Percentiles rank a stretch among this genome's conserved stretches.
Evolutionary conservation across 208 protist genomes (phyloP).

Genomic region (Strigomonas culicis): DNA sequence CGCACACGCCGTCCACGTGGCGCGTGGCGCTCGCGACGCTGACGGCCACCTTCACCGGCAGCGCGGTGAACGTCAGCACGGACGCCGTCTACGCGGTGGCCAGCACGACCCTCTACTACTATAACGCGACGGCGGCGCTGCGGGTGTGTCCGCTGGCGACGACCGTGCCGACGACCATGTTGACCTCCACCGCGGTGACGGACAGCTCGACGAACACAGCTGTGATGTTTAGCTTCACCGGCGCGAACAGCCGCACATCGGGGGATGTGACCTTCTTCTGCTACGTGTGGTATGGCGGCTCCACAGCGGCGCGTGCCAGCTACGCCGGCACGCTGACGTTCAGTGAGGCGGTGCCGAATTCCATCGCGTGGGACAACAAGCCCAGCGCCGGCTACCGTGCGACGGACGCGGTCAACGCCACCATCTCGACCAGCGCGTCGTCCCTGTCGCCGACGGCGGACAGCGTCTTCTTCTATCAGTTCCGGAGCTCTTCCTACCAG

Average conservation of each 20-base stretch:
- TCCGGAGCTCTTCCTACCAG: slow-evolving; percentile 26
- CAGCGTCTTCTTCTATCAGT: slow-evolving; percentile 77
- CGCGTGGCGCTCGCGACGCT: slow-evolving; percentile 54
- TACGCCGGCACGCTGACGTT: slow-evolving; percentile 54
- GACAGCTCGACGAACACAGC: slow-evolving; percentile 18
- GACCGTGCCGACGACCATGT: slow-evolving; percentile 24
- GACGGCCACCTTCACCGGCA: slow-evolving; percentile 47
- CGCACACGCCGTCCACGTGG: slow-evolving; percentile 45
- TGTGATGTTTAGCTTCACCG: slow-evolving; percentile 34
- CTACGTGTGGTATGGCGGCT: slow-evolving; percentile 53
- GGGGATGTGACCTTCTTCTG: slow-evolving; percentile 60
- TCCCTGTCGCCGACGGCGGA: slow-evolving; percentile 35
- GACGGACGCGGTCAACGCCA: slow-evolving; percentile 31
- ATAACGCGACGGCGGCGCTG: slow-evolving; percentile 12
- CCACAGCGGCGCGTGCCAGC: slow-evolving; percentile 30
- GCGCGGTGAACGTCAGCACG: slow-evolving; percentile 30
- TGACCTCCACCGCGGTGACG: slow-evolving; percentile 31
- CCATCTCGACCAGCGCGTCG: slow-evolving; percentile 41
- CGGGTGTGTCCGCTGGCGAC: slow-evolving; percentile 46
- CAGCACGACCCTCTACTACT: slow-evolving; percentile 24
- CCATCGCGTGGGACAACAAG: slow-evolving; percentile 20
- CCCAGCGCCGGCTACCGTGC: slow-evolving; percentile 38
- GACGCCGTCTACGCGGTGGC: slow-evolving; percentile 53
- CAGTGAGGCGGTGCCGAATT: slow-evolving; percentile 33
- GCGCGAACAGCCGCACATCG: slow-evolving; percentile 32